Evolutionary conservation across 345 rosid genomes (phyloP).

Genomic region (Euphorbia pulcherrima): DNA sequence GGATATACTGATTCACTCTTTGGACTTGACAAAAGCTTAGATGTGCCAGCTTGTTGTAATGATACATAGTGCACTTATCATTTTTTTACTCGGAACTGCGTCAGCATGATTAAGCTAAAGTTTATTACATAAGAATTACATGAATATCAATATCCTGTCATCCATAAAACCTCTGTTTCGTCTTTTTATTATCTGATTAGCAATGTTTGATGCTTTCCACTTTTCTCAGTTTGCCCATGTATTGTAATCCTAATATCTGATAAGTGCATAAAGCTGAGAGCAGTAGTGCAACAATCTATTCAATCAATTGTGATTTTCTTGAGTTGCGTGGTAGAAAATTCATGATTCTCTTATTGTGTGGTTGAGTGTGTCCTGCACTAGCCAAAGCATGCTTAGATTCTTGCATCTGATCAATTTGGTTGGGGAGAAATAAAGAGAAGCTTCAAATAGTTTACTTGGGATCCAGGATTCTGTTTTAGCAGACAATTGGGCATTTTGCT

Average conservation of each 20-base stretch:
- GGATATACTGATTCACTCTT: not conserved
- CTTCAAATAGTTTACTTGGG: not conserved
- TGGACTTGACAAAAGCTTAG: not conserved
- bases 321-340: not conserved
- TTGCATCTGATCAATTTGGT: not conserved
- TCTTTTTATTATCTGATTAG: not conserved
- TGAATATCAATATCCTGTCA: not conserved
- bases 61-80: slow-evolving; percentile 1
- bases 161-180: not conserved
- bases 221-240: not conserved
- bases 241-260: slow-evolving; percentile 3
- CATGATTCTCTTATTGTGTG: not conserved
- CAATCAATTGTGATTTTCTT: not conserved
- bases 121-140: not conserved
- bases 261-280: not conserved
- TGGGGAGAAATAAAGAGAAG: not conserved
- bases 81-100: not conserved
- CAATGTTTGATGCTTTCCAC: too few relatives aligned
- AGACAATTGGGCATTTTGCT: not conserved
- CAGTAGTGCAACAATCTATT: not conserved
- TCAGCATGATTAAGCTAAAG: not conserved
- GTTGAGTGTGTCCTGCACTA: not conserved
- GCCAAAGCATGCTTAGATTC: not conserved
- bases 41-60: not conserved
- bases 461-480: not conserved